These are phyloP conservation scores for Amauroascus verrucosus DNA, from an alignment of 2,329 filamentous ascomycete species.

Conservation along the genomic window DNA sequence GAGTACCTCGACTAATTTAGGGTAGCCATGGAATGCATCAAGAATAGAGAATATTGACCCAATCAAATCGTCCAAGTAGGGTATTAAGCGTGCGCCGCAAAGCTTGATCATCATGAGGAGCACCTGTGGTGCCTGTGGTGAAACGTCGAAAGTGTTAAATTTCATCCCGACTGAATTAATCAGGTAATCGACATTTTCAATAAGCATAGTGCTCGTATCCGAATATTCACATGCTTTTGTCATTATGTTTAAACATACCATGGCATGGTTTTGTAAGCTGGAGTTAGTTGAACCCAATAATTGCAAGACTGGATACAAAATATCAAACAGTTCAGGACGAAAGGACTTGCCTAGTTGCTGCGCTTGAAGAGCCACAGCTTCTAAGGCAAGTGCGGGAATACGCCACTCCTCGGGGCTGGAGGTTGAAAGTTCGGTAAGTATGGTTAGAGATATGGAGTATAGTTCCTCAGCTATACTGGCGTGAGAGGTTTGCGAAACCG, in stretches of 20 bases:
- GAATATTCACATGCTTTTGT: constrained; percentile 63
- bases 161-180: constrained; percentile 84
- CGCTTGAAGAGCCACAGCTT: constrained; percentile 68
- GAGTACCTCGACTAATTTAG: constrained; percentile 69
- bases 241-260: constrained; percentile 72
- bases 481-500: constrained; percentile 19
- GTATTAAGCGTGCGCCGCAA: constrained; percentile 68
- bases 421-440: constrained; percentile 30
- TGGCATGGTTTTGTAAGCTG: constrained; percentile 66
- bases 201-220: constrained; percentile 65
- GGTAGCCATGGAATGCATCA: constrained; percentile 93
- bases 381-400: constrained; percentile 66
- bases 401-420: constrained; percentile 53
- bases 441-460: constrained; percentile 35
- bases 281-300: constrained; percentile 63
- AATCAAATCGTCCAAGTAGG: constrained; percentile 84
- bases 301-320: constrained; percentile 85
- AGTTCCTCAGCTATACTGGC: constrained; percentile 36
- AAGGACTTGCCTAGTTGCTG: constrained; percentile 57
- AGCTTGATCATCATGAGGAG: constrained; percentile 88
- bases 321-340: constrained; percentile 75
- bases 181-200: constrained; percentile 92
- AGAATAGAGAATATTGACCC: constrained; percentile 83
- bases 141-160: constrained; percentile 84
- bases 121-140: constrained; percentile 81